These are phyloP conservation scores for Chara braunii DNA, from an alignment of 139 green algal species.

Conservation along the genomic window DNA sequence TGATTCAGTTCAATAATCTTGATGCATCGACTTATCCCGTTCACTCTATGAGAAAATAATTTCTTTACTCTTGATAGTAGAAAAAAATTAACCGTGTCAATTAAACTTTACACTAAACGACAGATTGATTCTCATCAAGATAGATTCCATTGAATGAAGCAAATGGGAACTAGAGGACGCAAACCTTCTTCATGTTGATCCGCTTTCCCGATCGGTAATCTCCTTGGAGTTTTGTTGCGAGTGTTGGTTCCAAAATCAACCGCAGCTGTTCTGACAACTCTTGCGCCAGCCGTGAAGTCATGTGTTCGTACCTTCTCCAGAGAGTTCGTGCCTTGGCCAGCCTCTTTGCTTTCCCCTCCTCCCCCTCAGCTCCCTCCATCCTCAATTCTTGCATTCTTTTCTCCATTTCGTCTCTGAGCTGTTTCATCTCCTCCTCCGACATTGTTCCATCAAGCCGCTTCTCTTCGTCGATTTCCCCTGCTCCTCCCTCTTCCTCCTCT, in stretches of 20 bases:
- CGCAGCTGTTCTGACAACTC: conserved; percentile 95
- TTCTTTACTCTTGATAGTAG: no score
- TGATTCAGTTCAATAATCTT: no score
- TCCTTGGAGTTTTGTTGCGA: conserved; percentile 73
- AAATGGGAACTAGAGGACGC: no score
- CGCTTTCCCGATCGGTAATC: conserved; percentile 95
- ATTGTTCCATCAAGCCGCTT: conserved; percentile 20
- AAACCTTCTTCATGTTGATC: conserved; percentile 90
- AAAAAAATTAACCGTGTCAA: no score
- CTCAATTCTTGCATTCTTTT: conserved; percentile 4
- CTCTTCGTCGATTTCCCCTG: conserved; percentile 20
- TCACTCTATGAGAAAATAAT: no score
- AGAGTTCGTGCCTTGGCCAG: conserved; percentile 10
- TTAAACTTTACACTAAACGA: no score
- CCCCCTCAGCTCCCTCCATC: background rate
- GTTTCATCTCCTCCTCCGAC: conserved; percentile 25
- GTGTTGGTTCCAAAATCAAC: conserved; percentile 86
- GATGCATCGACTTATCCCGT: no score
- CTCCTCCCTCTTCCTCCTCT: conserved; percentile 16
- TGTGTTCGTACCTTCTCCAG: conserved; percentile 66
- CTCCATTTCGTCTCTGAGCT: conserved; percentile 19
- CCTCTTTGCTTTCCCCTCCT: conserved; percentile 1
- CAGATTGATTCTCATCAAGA: no score
- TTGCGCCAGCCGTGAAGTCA: conserved; percentile 58
- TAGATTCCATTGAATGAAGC: no score